A percentile compares a stretch with the other conserved stretches of the same genome.
Evolutionary conservation across 192 early-diverging fungal genomes (phyloP).

Genomic region (Lobulomyces angularis): DNA sequence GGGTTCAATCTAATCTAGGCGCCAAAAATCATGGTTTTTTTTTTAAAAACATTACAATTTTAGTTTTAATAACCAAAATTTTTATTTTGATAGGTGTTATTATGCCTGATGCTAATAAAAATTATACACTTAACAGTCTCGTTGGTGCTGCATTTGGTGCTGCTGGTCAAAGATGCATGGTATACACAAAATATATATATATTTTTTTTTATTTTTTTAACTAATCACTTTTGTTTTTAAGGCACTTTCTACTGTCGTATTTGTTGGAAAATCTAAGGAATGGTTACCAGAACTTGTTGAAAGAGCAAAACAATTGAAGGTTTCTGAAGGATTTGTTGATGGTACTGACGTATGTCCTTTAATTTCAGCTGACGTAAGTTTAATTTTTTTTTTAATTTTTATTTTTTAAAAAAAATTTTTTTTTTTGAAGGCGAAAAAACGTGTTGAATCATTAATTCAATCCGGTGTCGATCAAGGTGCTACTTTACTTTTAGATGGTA

Average conservation of each 20-base stretch:
- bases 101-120: slow-evolving; percentile 87
- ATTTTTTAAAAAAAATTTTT: slow-evolving; percentile 1
- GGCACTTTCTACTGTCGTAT: slow-evolving; percentile 81
- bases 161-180: slow-evolving; percentile 98
- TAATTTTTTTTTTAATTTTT: not conserved
- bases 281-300: slow-evolving; percentile 87
- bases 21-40: slow-evolving; percentile 1
- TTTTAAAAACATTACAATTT: slow-evolving; percentile 53
- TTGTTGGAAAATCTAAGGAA: slow-evolving; percentile 71
- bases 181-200: too few species aligned
- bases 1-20: slow-evolving; percentile 52
- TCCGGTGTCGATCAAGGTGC: slow-evolving; percentile 77
- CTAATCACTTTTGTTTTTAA: too few species aligned
- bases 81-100: too few species aligned
- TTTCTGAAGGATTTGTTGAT: slow-evolving; percentile 70
- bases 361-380: slow-evolving; percentile 40
- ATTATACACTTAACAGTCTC: slow-evolving; percentile 84
- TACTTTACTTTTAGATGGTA: slow-evolving; percentile 72
- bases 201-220: too few species aligned
- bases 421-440: slow-evolving; percentile 50
- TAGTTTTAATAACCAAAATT: slow-evolving; percentile 97
- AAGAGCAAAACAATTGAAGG: slow-evolving; percentile 69
- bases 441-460: slow-evolving; percentile 66
- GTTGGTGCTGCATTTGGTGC: slow-evolving; percentile 92
- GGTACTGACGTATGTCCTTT: slow-evolving; percentile 83